Evolutionary conservation across 2,329 filamentous ascomycete species (phyloP).

Genomic region (Colletotrichum salicis): DNA sequence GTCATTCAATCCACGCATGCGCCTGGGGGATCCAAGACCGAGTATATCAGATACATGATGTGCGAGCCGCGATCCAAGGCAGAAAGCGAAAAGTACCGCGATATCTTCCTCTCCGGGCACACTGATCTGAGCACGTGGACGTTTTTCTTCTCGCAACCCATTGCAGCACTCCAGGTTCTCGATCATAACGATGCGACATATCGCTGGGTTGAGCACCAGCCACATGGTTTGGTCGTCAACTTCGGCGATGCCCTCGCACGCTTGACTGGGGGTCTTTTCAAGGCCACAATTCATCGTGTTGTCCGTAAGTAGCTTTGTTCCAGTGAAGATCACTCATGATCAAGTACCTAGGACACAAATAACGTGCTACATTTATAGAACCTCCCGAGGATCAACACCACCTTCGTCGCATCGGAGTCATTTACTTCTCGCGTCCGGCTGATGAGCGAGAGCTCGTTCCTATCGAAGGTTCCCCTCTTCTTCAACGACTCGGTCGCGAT

Average conservation of each 20-base stretch:
- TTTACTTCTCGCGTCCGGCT: slow-evolving; percentile 51
- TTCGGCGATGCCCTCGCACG: slow-evolving; percentile 46
- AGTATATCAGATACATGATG: slow-evolving; percentile 49
- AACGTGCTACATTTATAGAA: not conserved
- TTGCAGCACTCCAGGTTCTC: slow-evolving; percentile 52
- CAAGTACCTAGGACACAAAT: too few species aligned
- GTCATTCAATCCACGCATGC: slow-evolving; percentile 48
- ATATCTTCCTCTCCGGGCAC: slow-evolving; percentile 53
- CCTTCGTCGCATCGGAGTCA: slow-evolving; percentile 48
- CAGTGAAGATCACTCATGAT: too few species aligned
- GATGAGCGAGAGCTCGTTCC: slow-evolving; percentile 45
- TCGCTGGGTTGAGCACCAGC: slow-evolving; percentile 17
- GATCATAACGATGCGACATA: slow-evolving; percentile 45
- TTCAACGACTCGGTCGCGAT: slow-evolving; percentile 42
- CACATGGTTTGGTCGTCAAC: slow-evolving; percentile 50
- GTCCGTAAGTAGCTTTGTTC: slow-evolving; percentile 7
- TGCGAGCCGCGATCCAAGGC: slow-evolving; percentile 47
- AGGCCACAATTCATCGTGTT: slow-evolving; percentile 45
- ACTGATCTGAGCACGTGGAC: slow-evolving; percentile 52
- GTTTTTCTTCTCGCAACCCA: slow-evolving; percentile 51
- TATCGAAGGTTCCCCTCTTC: slow-evolving; percentile 46
- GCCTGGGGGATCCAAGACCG: slow-evolving; percentile 46
- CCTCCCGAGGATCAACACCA: slow-evolving; percentile 49
- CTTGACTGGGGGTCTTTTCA: slow-evolving; percentile 43
- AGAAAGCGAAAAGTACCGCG: slow-evolving; percentile 49